These are phyloP conservation scores for Chaetoscypha palmicola DNA, from an alignment of 2,329 filamentous ascomycete genomes.

Conservation along the genomic window DNA sequence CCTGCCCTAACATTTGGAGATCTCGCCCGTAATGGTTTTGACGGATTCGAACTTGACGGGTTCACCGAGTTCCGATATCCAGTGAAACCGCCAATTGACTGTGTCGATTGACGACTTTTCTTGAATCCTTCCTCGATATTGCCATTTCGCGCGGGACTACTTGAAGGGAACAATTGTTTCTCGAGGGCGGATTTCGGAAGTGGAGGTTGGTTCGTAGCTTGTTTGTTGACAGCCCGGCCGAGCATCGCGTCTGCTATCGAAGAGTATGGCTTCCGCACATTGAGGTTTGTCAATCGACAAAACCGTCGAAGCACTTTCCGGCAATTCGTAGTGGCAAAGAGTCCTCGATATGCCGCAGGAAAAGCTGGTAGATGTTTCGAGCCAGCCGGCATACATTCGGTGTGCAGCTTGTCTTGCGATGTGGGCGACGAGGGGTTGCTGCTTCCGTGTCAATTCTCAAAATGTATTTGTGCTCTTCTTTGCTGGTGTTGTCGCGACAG, in stretches of 20 bases:
- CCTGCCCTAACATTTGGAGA: constrained; percentile 21
- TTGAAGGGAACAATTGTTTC: constrained; percentile 52
- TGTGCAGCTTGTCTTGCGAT: background rate
- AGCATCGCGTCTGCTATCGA: constrained; percentile 32
- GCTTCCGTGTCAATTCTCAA: background rate
- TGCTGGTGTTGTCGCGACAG: background rate
- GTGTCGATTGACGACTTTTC: constrained; percentile 35
- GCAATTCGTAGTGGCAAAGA: constrained; percentile 21
- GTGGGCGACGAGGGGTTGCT: background rate
- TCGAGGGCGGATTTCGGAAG: constrained; percentile 25
- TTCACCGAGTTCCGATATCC: constrained; percentile 25
- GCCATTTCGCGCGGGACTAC: constrained; percentile 40
- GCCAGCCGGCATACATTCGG: constrained; percentile 30
- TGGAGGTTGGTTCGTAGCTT: constrained; percentile 11
- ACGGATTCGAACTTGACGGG: constrained; percentile 11
- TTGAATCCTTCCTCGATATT: constrained; percentile 47
- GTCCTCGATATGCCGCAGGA: constrained; percentile 22
- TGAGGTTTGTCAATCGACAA: constrained; percentile 10
- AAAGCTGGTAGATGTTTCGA: constrained; percentile 20
- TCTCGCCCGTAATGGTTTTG: constrained; percentile 15
- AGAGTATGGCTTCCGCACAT: constrained; percentile 24
- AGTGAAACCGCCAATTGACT: constrained; percentile 32
- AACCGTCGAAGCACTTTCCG: constrained; percentile 22
- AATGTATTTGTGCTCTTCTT: no score
- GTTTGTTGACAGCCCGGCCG: constrained; percentile 22